Evolutionary conservation across 2,329 filamentous ascomycete genomes (phyloP).

Genomic region (Aureobasidium sp.): DNA sequence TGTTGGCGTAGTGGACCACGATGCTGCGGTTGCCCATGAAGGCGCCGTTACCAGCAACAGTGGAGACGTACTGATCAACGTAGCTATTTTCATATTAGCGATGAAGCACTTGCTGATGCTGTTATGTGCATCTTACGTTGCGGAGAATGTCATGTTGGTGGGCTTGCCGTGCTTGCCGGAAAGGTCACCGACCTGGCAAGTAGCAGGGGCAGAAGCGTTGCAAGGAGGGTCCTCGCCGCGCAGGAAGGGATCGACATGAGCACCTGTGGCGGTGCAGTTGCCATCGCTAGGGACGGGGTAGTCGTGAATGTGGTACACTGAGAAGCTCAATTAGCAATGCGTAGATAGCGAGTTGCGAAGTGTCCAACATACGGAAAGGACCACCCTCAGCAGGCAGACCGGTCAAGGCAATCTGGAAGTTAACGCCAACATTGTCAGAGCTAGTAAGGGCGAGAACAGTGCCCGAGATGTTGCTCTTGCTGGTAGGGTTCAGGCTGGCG

Average conservation of each 20-base stretch:
- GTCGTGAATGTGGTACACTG: slow-evolving; percentile 64
- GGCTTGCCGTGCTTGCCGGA: slow-evolving; percentile 66
- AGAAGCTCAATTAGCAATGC: not conserved
- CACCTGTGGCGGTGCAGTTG: slow-evolving; percentile 63
- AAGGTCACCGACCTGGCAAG: slow-evolving; percentile 71
- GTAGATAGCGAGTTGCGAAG: not conserved
- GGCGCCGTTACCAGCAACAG: slow-evolving; percentile 32
- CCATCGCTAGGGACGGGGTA: slow-evolving; percentile 54
- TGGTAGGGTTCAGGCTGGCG: slow-evolving; percentile 32
- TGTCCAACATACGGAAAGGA: slow-evolving; percentile 33
- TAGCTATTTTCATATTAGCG: slow-evolving; percentile 30
- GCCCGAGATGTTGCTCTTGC: slow-evolving; percentile 26
- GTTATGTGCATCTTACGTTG: slow-evolving; percentile 22
- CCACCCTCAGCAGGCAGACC: slow-evolving; percentile 37
- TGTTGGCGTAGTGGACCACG: slow-evolving; percentile 49
- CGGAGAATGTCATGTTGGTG: slow-evolving; percentile 23
- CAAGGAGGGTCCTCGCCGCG: slow-evolving; percentile 59
- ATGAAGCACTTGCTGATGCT: not conserved
- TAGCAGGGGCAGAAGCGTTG: slow-evolving; percentile 48
- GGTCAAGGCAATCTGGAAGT: slow-evolving; percentile 34
- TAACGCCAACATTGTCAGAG: slow-evolving; percentile 33
- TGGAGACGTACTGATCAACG: slow-evolving; percentile 45
- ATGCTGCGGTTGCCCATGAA: slow-evolving; percentile 50
- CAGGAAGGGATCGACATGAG: slow-evolving; percentile 64
- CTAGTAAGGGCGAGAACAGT: slow-evolving; percentile 29